A percentile compares a stretch with the other conserved stretches of the same genome.
These are phyloP conservation scores for Blastobotrys americana DNA, from an alignment of 805 yeast genomes.

Conservation along the genomic window DNA sequence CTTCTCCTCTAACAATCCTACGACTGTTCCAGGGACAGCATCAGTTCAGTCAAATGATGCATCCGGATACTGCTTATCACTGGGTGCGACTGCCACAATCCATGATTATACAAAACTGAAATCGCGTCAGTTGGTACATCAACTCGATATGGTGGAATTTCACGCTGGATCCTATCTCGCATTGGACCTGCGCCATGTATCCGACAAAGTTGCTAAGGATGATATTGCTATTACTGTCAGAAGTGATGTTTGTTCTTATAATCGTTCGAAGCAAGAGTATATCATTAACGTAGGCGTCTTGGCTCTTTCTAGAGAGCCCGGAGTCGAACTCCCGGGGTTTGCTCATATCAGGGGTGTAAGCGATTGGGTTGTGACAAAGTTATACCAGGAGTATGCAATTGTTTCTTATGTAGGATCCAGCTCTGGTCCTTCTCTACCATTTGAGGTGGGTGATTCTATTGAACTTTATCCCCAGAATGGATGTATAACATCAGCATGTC, in stretches of 20 bases:
- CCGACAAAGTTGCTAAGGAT: slow-evolving; percentile 47
- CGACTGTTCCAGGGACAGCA: no score
- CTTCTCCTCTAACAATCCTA: no score
- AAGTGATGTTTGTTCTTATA: slow-evolving; percentile 51
- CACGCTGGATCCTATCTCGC: slow-evolving; percentile 74
- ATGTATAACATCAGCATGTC: slow-evolving; percentile 60
- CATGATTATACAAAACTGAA: slow-evolving; percentile 35
- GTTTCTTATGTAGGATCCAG: slow-evolving; percentile 30
- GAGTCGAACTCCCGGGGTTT: slow-evolving; percentile 51
- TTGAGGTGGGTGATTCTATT: slow-evolving; percentile 43
- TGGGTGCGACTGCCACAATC: slow-evolving; percentile 77
- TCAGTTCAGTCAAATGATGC: no score
- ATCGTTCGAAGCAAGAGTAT: slow-evolving; percentile 54
- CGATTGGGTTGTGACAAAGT: slow-evolving; percentile 57
- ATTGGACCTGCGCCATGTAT: slow-evolving; percentile 66
- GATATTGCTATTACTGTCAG: slow-evolving; percentile 47
- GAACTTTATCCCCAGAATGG: slow-evolving; percentile 59
- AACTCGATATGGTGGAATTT: slow-evolving; percentile 53
- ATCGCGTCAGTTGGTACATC: slow-evolving; percentile 33
- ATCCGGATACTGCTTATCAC: slow-evolving; percentile 56
- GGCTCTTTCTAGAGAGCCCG: slow-evolving; percentile 55
- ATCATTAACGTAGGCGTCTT: slow-evolving; percentile 67
- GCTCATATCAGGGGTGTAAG: slow-evolving; percentile 42
- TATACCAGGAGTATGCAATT: slow-evolving; percentile 76
- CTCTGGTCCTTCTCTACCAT: slow-evolving; percentile 7